Base-by-base conservation (phyloP, 306 rosid genomes). In the Luffa acutangula region DNA sequence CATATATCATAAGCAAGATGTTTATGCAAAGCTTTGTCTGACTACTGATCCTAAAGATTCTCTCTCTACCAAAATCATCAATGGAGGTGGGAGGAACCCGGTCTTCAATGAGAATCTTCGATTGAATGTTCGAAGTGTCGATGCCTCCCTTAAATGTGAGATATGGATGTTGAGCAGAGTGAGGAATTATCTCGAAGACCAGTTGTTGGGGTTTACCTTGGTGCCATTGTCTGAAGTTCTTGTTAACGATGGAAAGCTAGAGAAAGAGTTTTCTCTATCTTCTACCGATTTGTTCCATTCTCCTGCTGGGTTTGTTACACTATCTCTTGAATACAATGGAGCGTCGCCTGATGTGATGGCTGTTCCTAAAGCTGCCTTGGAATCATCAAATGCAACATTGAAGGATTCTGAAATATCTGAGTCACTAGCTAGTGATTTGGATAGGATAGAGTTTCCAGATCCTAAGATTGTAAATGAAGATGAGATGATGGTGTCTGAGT, bases 161-260 rank as follows among this genome's bases (percentile, higher is more conserved):
- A 89, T 95, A 56, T 95, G 97, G 97, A 95, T 95, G 99, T 80
- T 95, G 75, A 95, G 99, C 66, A 88, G 99, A 91, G 97, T 95
- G 79, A 90, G 82, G 85, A 95, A 95, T 81, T 95, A 95, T 90
- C 97, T 95, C 18, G 92, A 95, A 86, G 99, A 95, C 80, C 99
- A 95, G 82, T 80, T 93, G 81, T 91, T 95, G 75, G 99, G 99
- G 72, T 91, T 95, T 84, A 89, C 97, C 79, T 70, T 90, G 86
- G 96, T 95, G 46, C 97, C 97, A 46, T 83, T 93, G 59, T 91
- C 96, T 41, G 96, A 93, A 78, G 91, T 95, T 8, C 80, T 95
- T 20, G 72, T 88, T 62, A 84, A 36, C 49, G 56, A 90, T 79
- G 97, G 93, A 20, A 93, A 89, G 65, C 72, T 95, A 60, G 99